phyloP scores from a whole-genome alignment of 345 rosid species.

The Lumnitzera racemosa region DNA sequence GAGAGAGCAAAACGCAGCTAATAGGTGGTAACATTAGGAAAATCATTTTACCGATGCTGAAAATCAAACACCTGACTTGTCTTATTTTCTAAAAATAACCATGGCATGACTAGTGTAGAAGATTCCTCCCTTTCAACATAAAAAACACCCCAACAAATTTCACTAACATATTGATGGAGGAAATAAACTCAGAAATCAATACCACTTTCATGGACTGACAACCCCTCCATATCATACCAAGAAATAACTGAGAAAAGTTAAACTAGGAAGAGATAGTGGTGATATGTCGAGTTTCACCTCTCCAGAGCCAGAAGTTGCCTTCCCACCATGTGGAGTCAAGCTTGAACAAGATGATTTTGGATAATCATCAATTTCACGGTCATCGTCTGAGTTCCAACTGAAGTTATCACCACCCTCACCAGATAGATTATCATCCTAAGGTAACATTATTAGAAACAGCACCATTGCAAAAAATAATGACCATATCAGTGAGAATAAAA shows the following conservation, averaged over 20 bases:
- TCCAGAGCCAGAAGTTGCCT: constrained; percentile 15
- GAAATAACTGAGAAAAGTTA: not conserved
- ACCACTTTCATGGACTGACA: too few species aligned
- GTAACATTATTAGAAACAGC: not conserved
- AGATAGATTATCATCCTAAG: constrained; percentile 30
- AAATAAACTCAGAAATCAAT: too few species aligned
- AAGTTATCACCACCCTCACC: constrained; percentile 27
- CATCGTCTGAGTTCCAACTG: constrained; percentile 66
- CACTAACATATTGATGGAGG: too few species aligned
- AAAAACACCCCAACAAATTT: too few species aligned
- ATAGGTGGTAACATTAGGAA: too few species aligned
- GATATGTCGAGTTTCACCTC: constrained; percentile 18
- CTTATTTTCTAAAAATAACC: too few species aligned
- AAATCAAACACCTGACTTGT: too few species aligned
- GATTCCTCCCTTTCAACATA: too few species aligned
- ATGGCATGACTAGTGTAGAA: too few species aligned
- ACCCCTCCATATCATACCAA: not conserved
- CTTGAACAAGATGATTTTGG: constrained; percentile 16
- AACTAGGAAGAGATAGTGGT: not conserved
- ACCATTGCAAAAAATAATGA: not conserved
- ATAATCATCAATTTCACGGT: constrained; percentile 39
- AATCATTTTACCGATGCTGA: too few species aligned
- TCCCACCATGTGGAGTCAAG: constrained; percentile 18
- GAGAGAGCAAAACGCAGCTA: too few species aligned
- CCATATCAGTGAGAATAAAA: not conserved